Evolutionary conservation across 2,329 filamentous ascomycete genomes (phyloP).

Genomic region (Penicillium carneum): DNA sequence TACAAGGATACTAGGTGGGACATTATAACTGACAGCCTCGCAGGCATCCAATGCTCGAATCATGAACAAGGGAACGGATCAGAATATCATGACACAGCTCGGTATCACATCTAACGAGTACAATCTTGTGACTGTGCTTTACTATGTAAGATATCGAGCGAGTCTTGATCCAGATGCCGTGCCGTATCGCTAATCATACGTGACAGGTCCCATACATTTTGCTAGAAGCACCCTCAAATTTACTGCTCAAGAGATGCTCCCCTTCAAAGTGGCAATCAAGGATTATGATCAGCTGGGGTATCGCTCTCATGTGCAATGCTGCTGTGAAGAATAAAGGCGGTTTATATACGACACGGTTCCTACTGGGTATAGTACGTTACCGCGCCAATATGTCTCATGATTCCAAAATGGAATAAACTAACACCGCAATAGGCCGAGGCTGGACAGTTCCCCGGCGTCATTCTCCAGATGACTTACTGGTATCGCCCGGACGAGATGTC

Average conservation of each 20-base stretch:
- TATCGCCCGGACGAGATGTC: conserved; percentile 57
- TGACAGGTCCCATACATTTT: conserved; percentile 37
- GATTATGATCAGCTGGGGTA: conserved; percentile 41
- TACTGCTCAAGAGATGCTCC: conserved; percentile 42
- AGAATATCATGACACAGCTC: conserved; percentile 39
- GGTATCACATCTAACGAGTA: conserved; percentile 43
- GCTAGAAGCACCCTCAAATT: conserved; percentile 38
- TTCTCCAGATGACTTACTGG: conserved; percentile 56
- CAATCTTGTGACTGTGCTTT: conserved; percentile 46
- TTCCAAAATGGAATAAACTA: not conserved
- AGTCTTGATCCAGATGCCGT: not conserved
- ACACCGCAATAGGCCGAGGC: conserved; percentile 43
- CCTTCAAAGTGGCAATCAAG: conserved; percentile 44
- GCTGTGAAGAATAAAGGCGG: conserved; percentile 51
- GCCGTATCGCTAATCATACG: not conserved
- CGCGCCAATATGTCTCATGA: not conserved
- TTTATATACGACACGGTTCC: conserved; percentile 51
- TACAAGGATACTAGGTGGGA: not conserved
- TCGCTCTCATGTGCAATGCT: conserved; percentile 48
- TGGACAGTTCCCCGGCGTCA: conserved; percentile 54
- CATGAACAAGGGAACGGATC: conserved; percentile 46
- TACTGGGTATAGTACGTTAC: conserved; percentile 48
- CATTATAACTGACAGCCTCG: conserved; percentile 12
- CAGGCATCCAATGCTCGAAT: conserved; percentile 47
- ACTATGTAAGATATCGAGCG: conserved; percentile 40